These are phyloP conservation scores for Alternaria viburni DNA, from an alignment of 2,329 filamentous ascomycete species.

Conservation along the genomic window DNA sequence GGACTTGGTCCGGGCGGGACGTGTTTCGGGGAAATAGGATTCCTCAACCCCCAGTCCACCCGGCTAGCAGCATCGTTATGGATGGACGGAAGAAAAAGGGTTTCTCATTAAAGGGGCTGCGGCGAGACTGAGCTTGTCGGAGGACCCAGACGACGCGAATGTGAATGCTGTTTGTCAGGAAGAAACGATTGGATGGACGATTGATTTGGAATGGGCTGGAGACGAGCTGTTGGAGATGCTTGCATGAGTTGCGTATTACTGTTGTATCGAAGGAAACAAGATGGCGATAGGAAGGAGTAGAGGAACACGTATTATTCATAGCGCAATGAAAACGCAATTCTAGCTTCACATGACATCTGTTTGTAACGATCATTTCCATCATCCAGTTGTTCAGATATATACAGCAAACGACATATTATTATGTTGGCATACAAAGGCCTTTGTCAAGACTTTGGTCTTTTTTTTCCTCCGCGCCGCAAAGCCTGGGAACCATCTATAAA, in stretches of 20 bases:
- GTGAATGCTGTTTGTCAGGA: neutral
- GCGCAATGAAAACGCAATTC: slow-evolving; percentile 3
- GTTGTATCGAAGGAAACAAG: neutral
- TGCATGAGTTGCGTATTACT: slow-evolving; percentile 2
- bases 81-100: neutral
- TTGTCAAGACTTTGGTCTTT: neutral
- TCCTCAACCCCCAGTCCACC: slow-evolving; percentile 14
- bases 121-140: neutral
- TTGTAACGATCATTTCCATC: too few species aligned
- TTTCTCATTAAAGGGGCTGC: neutral
- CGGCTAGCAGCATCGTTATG: slow-evolving; percentile 12
- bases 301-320: slow-evolving; percentile 4
- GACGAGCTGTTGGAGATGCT: neutral
- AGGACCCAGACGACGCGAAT: neutral
- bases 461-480: neutral
- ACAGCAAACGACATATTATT: neutral
- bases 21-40: slow-evolving; percentile 37
- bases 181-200: neutral
- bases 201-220: neutral
- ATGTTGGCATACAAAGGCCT: neutral
- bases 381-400: neutral
- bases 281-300: neutral
- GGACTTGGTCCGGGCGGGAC: slow-evolving; percentile 55
- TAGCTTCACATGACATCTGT: neutral
- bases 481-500: neutral